Evolutionary conservation across 208 protist genomes (phyloP).

Genomic region (Wallacemonas rigidus): DNA sequence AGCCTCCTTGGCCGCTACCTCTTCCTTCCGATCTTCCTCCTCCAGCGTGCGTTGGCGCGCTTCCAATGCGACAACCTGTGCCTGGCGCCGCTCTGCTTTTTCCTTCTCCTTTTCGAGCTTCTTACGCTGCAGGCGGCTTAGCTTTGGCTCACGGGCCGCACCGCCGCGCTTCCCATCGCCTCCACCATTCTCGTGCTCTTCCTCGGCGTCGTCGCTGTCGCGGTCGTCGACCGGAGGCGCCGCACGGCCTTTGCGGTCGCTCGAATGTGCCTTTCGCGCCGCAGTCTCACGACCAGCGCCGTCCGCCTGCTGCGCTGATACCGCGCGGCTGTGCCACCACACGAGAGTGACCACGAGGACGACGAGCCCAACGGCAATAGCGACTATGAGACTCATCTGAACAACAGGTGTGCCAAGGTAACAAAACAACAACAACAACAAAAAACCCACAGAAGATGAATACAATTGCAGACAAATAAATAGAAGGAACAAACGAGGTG

Average conservation of each 20-base stretch:
- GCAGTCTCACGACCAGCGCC: too few relatives aligned
- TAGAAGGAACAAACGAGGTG: too few relatives aligned
- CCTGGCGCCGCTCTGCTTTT: constrained; percentile 48
- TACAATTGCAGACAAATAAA: too few relatives aligned
- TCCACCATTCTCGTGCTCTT: constrained; percentile 10
- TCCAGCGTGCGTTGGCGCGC: constrained; percentile 28
- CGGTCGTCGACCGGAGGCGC: not conserved
- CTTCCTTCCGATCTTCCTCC: constrained; percentile 17
- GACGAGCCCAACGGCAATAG: constrained; percentile 8
- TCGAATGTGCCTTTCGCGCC: too few relatives aligned
- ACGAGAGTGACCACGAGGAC: not conserved
- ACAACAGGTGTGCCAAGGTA: too few relatives aligned
- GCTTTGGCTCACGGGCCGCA: constrained; percentile 12
- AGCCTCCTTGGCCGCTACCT: constrained; percentile 30
- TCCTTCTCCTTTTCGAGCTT: constrained; percentile 64
- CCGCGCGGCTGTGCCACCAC: not conserved
- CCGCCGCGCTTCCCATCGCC: constrained; percentile 14
- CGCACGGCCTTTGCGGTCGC: too few relatives aligned
- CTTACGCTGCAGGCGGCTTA: constrained; percentile 64
- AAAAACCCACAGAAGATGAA: too few relatives aligned
- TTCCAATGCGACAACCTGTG: constrained; percentile 36
- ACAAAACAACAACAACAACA: too few relatives aligned
- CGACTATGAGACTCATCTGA: not conserved
- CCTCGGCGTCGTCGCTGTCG: constrained; percentile 22
- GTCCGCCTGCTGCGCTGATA: not conserved